Evolutionary conservation across 441 rosid genomes (phyloP).

Genomic region (Pelargonium cotyledonis): DNA sequence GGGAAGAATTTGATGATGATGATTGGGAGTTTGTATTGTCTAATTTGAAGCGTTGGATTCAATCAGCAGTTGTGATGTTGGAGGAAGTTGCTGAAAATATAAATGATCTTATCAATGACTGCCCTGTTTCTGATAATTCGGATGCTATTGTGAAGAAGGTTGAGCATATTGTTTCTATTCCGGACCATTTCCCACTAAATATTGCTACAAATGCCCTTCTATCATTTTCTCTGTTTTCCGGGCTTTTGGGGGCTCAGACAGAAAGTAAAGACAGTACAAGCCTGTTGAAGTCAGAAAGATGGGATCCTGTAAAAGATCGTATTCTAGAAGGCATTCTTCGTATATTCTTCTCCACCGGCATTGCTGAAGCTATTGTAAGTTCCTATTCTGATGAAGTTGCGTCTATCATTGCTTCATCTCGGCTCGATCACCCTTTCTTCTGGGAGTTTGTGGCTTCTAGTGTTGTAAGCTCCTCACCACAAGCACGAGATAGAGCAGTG

Average conservation of each 20-base stretch:
- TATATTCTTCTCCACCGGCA: slow-evolving; percentile 78
- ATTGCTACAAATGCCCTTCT: slow-evolving; percentile 63
- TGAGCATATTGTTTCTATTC: slow-evolving; percentile 42
- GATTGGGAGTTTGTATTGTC: slow-evolving; percentile 83
- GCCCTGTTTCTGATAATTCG: slow-evolving; percentile 35
- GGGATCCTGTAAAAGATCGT: slow-evolving; percentile 56
- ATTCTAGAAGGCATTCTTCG: slow-evolving; percentile 82
- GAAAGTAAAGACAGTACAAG: slow-evolving; percentile 30
- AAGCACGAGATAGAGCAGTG: slow-evolving; percentile 74
- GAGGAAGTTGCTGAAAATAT: slow-evolving; percentile 83
- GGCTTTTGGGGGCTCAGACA: slow-evolving; percentile 28
- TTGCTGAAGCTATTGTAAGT: slow-evolving; percentile 74
- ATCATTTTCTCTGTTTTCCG: slow-evolving; percentile 53
- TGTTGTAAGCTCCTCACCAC: slow-evolving; percentile 52
- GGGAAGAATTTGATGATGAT: slow-evolving; percentile 66
- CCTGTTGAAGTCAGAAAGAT: slow-evolving; percentile 40
- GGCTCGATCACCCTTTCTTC: slow-evolving; percentile 49
- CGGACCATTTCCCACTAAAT: slow-evolving; percentile 45
- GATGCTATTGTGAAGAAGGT: slow-evolving; percentile 45
- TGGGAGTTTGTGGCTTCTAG: slow-evolving; percentile 80
- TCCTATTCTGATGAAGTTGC: slow-evolving; percentile 60
- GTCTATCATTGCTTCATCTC: slow-evolving; percentile 52
- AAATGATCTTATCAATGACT: slow-evolving; percentile 41
- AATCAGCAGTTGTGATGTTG: slow-evolving; percentile 80
- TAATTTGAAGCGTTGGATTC: slow-evolving; percentile 64